Evolutionary conservation across 1,284 basidiomycete genomes (phyloP).

Genomic region (Ceratorhiza oryzae-sativae): DNA sequence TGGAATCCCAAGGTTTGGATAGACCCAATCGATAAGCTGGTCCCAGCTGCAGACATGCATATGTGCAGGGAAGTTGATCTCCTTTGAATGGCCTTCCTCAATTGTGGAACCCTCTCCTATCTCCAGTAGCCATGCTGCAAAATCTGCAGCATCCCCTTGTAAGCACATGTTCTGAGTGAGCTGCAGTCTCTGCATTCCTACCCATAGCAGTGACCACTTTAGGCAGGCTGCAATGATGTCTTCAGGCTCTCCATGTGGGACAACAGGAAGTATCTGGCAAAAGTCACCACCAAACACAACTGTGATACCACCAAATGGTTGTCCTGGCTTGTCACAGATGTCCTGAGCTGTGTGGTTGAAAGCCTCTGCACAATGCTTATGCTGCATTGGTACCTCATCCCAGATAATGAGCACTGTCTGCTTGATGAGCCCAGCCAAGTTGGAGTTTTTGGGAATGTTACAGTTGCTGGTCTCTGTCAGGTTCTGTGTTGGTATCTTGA

Average conservation of each 20-base stretch:
- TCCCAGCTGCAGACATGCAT: constrained; percentile 46
- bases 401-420: constrained; percentile 51
- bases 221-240: constrained; percentile 53
- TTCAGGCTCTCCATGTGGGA: constrained; percentile 50
- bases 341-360: constrained; percentile 51
- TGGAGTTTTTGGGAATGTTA: constrained; percentile 43
- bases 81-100: constrained; percentile 49
- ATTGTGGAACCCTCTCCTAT: constrained; percentile 52
- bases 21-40: constrained; percentile 50
- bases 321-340: constrained; percentile 44
- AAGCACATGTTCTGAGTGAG: constrained; percentile 55
- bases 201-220: constrained; percentile 52
- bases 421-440: constrained; percentile 48
- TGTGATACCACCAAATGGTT: constrained; percentile 54
- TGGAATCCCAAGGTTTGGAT: constrained; percentile 45
- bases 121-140: constrained; percentile 55
- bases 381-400: constrained; percentile 54
- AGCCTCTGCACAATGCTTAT: constrained; percentile 50
- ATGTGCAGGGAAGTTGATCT: constrained; percentile 47
- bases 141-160: constrained; percentile 45
- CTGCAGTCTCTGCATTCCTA: constrained; percentile 46
- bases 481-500: constrained; percentile 55
- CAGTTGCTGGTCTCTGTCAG: constrained; percentile 47
- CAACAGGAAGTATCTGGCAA: constrained; percentile 55
- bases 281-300: constrained; percentile 56